Evolutionary conservation across 345 rosid genomes (phyloP).

Genomic region (Iberis pinnata): DNA sequence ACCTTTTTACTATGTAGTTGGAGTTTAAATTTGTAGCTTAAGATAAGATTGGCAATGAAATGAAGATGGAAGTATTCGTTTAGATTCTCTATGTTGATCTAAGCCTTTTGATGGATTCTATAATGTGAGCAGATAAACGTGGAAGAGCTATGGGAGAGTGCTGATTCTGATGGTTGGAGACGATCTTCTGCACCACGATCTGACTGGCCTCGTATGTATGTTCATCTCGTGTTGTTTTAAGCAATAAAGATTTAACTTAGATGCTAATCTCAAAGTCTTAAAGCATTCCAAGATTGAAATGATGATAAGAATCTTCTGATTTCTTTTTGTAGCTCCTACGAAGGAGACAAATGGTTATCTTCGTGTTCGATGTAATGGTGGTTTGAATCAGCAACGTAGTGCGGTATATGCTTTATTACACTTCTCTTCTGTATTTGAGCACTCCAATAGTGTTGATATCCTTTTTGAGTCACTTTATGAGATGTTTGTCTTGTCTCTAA

Average conservation of each 20-base stretch:
- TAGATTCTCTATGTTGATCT: conserved; percentile 5
- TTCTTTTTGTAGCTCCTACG: conserved; percentile 68
- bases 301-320: conserved; percentile 11
- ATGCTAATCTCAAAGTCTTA: conserved; percentile 21
- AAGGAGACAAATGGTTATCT: conserved; percentile 76
- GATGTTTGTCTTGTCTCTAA: no score
- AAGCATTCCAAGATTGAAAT: conserved; percentile 13
- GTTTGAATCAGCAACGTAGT: conserved; percentile 94
- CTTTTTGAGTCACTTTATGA: no score
- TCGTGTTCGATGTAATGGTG: conserved; percentile 97
- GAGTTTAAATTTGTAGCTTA: conserved; percentile 15
- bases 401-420: conserved; percentile 52
- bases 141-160: conserved; percentile 85
- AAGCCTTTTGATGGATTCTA: no score
- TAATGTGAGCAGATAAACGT: conserved; percentile 51
- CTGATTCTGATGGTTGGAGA: conserved; percentile 79
- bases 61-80: background rate
- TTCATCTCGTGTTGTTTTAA: conserved; percentile 23
- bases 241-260: conserved; percentile 25
- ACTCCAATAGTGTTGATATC: no score
- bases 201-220: conserved; percentile 83
- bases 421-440: background rate
- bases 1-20: background rate
- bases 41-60: conserved; percentile 14
- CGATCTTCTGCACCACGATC: conserved; percentile 98